Evolutionary conservation across 768 basidiomycete species (phyloP).

Genomic region (Pleurotus tuoliensis): DNA sequence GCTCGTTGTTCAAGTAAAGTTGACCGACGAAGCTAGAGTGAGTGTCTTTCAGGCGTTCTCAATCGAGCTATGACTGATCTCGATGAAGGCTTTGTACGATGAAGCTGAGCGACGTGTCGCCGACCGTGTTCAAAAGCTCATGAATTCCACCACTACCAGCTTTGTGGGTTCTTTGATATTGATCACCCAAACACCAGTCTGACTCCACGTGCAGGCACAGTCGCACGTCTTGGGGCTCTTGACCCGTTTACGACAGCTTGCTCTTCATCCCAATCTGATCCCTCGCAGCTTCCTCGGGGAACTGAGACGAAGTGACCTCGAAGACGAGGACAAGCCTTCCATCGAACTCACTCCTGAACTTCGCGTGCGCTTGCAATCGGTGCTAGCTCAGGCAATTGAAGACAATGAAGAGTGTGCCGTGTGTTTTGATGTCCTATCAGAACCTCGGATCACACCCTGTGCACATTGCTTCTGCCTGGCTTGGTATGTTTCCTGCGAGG

Average conservation of each 20-base stretch:
- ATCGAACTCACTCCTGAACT: slow-evolving; percentile 50
- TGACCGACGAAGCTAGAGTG: slow-evolving; percentile 64
- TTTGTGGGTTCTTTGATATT: slow-evolving; percentile 28
- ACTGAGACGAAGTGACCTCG: slow-evolving; percentile 36
- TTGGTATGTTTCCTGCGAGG: slow-evolving; percentile 39
- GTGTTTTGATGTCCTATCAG: slow-evolving; percentile 56
- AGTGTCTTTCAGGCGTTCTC: slow-evolving; percentile 13
- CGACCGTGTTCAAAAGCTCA: slow-evolving; percentile 54
- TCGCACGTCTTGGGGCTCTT: slow-evolving; percentile 76
- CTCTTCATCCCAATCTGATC: slow-evolving; percentile 72
- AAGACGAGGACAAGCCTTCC: slow-evolving; percentile 23
- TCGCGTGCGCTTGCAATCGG: slow-evolving; percentile 49
- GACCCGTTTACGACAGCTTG: slow-evolving; percentile 83
- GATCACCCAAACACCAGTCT: neutral
- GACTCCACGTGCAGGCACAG: slow-evolving; percentile 41
- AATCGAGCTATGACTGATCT: slow-evolving; percentile 1
- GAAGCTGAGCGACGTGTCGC: slow-evolving; percentile 61
- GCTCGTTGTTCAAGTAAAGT: slow-evolving; percentile 65
- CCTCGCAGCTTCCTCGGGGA: slow-evolving; percentile 69
- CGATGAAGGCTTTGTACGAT: slow-evolving; percentile 57
- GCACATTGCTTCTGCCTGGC: slow-evolving; percentile 67
- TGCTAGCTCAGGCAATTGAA: slow-evolving; percentile 66
- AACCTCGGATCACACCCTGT: slow-evolving; percentile 73
- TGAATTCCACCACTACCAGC: slow-evolving; percentile 40
- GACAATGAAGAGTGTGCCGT: slow-evolving; percentile 83